These are phyloP conservation scores for Orbilia blumenaviensis DNA, from an alignment of 2,329 filamentous ascomycete genomes.

Conservation along the genomic window DNA sequence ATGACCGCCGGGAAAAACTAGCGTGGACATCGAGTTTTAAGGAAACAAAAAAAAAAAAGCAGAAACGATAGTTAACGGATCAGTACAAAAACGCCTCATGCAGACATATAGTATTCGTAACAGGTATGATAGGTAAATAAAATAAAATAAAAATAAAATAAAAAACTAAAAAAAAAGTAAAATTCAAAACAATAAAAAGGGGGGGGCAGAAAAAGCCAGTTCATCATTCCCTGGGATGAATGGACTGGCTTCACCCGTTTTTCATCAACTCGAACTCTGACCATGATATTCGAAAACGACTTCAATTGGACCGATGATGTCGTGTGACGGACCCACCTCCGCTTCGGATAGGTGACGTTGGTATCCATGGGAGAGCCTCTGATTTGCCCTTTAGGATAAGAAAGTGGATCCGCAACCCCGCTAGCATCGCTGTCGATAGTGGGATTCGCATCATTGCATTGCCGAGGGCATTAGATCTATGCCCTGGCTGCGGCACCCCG, in stretches of 20 bases:
- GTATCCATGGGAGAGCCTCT: background rate
- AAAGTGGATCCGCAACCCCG: background rate
- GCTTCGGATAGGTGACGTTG: background rate
- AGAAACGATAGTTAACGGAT: conserved; percentile 8
- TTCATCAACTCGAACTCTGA: background rate
- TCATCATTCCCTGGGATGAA: no score
- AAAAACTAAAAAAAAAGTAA: background rate
- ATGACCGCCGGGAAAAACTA: no score
- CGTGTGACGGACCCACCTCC: background rate
- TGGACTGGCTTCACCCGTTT: no score
- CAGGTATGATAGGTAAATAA: background rate
- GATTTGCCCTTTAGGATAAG: background rate
- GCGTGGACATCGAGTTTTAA: no score
- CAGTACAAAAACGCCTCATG: conserved; percentile 12
- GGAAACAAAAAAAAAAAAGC: no score
- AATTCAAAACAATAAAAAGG: no score
- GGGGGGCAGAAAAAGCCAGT: no score
- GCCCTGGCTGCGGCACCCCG: background rate
- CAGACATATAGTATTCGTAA: conserved; percentile 12
- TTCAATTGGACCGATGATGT: background rate
- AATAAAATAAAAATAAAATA: background rate
- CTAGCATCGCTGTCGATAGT: background rate
- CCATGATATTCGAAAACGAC: background rate
- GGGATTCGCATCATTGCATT: background rate
- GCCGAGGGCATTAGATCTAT: background rate